Conservation (phyloP, 257 asterid genomes). For the Fraxinus americana region DNA sequence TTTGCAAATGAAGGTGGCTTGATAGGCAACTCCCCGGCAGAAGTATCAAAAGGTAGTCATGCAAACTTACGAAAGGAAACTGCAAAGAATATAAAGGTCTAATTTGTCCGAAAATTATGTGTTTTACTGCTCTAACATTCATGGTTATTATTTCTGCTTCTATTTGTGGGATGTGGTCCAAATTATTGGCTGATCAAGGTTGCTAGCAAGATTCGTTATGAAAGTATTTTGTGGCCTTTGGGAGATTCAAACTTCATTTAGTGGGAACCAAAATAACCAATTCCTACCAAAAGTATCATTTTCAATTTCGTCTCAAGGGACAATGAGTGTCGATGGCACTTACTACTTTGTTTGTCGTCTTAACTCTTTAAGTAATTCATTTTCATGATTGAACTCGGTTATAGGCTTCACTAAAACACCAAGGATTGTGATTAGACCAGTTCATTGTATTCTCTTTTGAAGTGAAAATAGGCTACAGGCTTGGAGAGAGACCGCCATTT, state of each 20-base stretch:
- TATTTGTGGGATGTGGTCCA: conserved; percentile 3
- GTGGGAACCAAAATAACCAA: conserved; percentile 10
- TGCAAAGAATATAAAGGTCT: conserved; percentile 3
- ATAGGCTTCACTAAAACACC: conserved; percentile 2
- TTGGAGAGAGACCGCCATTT: conserved; percentile 17
- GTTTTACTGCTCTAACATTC: background rate
- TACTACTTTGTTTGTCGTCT: conserved; percentile 13
- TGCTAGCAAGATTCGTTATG: background rate
- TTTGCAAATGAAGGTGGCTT: conserved; percentile 87
- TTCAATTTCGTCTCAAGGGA: conserved; percentile 11
- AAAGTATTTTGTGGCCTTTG: background rate
- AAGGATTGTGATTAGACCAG: background rate
- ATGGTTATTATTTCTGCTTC: conserved; percentile 16
- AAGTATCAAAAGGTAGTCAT: conserved; percentile 77
- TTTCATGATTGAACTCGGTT: conserved; percentile 15
- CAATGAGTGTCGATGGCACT: conserved; percentile 12
- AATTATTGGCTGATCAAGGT: conserved; percentile 16
- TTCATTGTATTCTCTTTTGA: conserved; percentile 6
- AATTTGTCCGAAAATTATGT: background rate
- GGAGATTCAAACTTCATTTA: background rate
- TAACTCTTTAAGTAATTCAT: background rate
- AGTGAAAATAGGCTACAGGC: conserved; percentile 2
- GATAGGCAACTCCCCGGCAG: conserved; percentile 78
- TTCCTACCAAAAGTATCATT: conserved; percentile 9
- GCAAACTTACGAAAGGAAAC: conserved; percentile 25